phyloP scores from a whole-genome alignment of 2,329 filamentous ascomycete species.

The Neonectria ditissima region DNA sequence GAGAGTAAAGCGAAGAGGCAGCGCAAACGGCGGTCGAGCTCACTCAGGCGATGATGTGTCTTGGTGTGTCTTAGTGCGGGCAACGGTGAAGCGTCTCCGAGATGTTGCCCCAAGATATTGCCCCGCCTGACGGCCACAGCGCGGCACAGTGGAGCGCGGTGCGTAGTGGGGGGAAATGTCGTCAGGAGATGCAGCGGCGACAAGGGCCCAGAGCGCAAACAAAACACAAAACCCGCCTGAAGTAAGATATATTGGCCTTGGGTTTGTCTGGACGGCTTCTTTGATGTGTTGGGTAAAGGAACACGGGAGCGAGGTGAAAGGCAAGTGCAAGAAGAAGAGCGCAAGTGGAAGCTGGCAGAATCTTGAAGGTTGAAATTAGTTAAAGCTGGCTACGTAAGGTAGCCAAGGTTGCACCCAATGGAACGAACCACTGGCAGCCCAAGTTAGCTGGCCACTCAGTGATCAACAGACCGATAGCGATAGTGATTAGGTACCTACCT shows the following conservation, averaged over 20 bases:
- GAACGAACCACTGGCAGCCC: no score
- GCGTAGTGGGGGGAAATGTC: neutral
- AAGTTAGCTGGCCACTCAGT: no score
- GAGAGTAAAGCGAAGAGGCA: constrained; percentile 6
- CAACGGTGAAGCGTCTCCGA: constrained; percentile 15
- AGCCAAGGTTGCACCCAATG: no score
- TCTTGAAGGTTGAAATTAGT: neutral
- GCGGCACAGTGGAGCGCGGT: neutral
- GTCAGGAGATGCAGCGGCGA: constrained; percentile 3
- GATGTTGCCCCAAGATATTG: constrained; percentile 24
- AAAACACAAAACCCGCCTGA: neutral
- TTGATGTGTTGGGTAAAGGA: neutral
- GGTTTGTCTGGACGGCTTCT: neutral
- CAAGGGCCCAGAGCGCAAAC: neutral
- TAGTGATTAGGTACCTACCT: no score
- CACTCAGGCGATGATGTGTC: constrained; percentile 16
- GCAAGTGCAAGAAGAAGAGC: no score
- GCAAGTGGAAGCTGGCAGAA: neutral
- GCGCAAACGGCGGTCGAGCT: constrained; percentile 17
- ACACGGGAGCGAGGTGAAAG: neutral
- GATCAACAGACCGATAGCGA: no score
- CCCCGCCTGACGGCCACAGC: constrained; percentile 14
- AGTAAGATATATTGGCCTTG: neutral
- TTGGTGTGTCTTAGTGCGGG: constrained; percentile 14
- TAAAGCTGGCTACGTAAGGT: no score